phyloP scores from a whole-genome alignment of 164 flowering plant species.

The Paratinospora sagittata region DNA sequence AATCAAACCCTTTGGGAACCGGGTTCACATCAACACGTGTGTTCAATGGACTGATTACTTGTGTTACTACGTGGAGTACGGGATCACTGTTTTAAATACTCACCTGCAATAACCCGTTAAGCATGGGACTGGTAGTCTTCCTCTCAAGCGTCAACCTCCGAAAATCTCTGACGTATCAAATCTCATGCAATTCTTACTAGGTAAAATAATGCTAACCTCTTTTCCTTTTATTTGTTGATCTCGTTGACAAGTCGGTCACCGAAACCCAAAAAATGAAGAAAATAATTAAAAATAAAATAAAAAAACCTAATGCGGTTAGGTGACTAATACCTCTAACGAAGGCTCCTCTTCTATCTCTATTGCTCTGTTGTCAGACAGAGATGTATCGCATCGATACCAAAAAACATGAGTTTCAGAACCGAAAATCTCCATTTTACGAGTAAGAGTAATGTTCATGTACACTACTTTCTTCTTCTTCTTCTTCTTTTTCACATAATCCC shows the following conservation, averaged over 20 bases:
- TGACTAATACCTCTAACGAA: not conserved
- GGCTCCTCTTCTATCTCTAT: constrained; percentile 9
- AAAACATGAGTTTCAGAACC: constrained; percentile 33
- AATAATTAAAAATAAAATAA: not conserved
- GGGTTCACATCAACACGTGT: too few relatives aligned
- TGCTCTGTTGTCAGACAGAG: constrained; percentile 15
- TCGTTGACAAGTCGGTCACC: not conserved
- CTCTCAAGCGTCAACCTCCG: too few relatives aligned
- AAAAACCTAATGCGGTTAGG: not conserved
- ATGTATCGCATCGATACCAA: constrained; percentile 26
- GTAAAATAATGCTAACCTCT: too few relatives aligned
- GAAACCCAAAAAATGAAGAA: not conserved
- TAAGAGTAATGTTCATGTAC: constrained; percentile 9
- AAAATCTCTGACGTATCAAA: too few relatives aligned
- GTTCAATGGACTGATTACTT: too few relatives aligned
- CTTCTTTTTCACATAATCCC: constrained; percentile 11
- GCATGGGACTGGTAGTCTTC: too few relatives aligned
- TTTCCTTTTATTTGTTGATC: not conserved
- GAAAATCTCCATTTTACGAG: constrained; percentile 17
- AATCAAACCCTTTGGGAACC: too few relatives aligned
- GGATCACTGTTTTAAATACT: too few relatives aligned
- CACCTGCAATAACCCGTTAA: too few relatives aligned
- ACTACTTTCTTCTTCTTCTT: constrained; percentile 12
- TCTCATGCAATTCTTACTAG: too few relatives aligned
- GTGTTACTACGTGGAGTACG: too few relatives aligned